A percentile compares a stretch with the other conserved stretches of the same genome.
Conservation (phyloP, 225 moss, liverwort and hornwort genomes). For the Ulota crispa region DNA sequence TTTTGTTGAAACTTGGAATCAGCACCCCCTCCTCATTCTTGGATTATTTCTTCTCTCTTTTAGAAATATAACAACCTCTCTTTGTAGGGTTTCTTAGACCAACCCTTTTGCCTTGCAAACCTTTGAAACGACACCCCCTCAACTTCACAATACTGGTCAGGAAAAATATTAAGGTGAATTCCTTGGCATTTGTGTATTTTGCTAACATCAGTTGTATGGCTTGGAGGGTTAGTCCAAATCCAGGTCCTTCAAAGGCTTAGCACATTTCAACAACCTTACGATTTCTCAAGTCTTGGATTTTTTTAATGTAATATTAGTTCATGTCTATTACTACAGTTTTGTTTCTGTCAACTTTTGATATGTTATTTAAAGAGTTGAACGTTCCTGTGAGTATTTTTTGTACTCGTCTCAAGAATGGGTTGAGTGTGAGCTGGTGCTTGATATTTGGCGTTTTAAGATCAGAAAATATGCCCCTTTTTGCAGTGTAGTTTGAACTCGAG, state of each 20-base stretch:
- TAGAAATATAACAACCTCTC: constrained; percentile 4
- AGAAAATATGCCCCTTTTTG: background rate
- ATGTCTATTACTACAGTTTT: background rate
- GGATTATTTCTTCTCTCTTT: constrained; percentile 21
- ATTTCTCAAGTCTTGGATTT: no score
- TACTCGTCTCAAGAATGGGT: background rate
- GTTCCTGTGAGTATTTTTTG: background rate
- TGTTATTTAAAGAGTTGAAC: no score
- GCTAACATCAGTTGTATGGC: background rate
- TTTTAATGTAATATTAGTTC: no score
- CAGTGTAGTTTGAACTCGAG: background rate
- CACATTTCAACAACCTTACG: no score
- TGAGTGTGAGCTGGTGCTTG: background rate
- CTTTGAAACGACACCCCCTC: background rate
- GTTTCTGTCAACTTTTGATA: background rate
- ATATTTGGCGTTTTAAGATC: background rate
- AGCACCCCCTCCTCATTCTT: constrained; percentile 26
- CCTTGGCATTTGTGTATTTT: background rate
- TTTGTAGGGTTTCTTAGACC: constrained; percentile 23
- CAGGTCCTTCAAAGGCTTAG: no score
- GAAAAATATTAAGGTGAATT: background rate
- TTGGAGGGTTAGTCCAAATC: background rate
- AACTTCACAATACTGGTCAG: background rate
- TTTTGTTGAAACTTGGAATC: constrained; percentile 22
- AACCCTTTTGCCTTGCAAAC: constrained; percentile 1